Evolutionary conservation across 2,329 filamentous ascomycete genomes (phyloP).

Genomic region (Phialemonium atrogriseum): DNA sequence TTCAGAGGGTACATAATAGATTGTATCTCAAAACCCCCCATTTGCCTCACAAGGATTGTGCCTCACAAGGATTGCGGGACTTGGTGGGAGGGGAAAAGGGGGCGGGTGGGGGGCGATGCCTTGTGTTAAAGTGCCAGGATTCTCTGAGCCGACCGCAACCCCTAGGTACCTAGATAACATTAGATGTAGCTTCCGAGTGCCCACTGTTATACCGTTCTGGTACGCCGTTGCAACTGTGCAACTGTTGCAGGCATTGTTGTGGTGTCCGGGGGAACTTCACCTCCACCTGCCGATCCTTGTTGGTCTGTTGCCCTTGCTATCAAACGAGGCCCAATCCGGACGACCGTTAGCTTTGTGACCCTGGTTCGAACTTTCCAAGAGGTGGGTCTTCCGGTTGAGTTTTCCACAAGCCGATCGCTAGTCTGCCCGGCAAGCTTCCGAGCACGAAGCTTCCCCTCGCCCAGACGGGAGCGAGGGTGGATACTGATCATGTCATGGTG

Average conservation of each 20-base stretch:
- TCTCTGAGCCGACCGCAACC: neutral
- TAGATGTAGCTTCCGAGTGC: too few relatives aligned
- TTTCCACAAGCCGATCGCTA: neutral
- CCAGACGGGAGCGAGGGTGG: neutral
- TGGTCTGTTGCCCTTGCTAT: neutral
- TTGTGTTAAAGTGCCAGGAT: neutral
- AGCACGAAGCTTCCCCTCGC: neutral
- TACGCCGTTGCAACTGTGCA: neutral
- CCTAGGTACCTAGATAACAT: neutral
- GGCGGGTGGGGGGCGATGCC: neutral
- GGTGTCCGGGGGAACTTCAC: neutral
- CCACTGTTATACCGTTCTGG: neutral
- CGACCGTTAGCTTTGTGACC: too few relatives aligned
- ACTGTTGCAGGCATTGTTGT: conserved; percentile 1
- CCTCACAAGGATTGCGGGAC: conserved; percentile 1
- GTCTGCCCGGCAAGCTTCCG: neutral
- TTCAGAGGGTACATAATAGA: too few relatives aligned
- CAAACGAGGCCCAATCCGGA: neutral
- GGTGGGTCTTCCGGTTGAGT: neutral
- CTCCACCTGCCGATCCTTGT: conserved; percentile 1
- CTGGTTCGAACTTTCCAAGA: too few relatives aligned
- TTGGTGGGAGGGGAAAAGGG: conserved; percentile 1
- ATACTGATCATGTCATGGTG: neutral
- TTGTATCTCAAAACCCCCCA: neutral
- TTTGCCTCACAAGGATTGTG: neutral